Base-by-base conservation (phyloP, 345 rosid species). In the Citrus maxima region DNA sequence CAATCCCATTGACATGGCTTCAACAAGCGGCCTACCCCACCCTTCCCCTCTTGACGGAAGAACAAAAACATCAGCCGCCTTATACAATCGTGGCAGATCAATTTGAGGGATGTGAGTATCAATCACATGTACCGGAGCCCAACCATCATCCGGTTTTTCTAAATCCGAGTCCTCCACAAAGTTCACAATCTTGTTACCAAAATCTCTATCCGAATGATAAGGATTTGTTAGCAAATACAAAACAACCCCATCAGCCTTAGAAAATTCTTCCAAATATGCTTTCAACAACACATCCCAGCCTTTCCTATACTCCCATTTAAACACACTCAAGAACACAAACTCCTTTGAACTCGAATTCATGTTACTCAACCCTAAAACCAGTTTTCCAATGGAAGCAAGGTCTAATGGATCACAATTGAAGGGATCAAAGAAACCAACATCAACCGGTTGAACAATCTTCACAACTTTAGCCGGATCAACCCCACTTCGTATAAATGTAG, bases 1-100 rank as follows among this genome's bases (percentile, higher is more conserved):
- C 79, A 91, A 89, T 56, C 92, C 82, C 97, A 95, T 95, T 12
- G 98, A 88, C 97, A 93, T 95, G 37, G 97, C 98, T 85, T 93
- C 98, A 69, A 88, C 93, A 21, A 88, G 68, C 0, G 95, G 97
- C 75, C 97, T 82, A 51, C 93, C 97, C 95, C 97, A 94, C 4
- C 97, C 97, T 85, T 95, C 97, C 22, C 97, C 98, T 82, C 98
- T 91, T 5, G 95, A 91, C 32, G 97, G 87, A 74, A 91, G 87
- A 78, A 89, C 94, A 87, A 91, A 95, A 18, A 94, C 92, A 88
- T 87, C 84, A 38, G 91, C 97, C 6, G 97, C 94, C 85, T 89
- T 91, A 72, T 89, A 95, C 73, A 91, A 14, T 74, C 83, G 83
- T 4, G 98, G 97, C 79, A 91, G 83, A 87, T 93, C 95, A 59